phyloP scores from a whole-genome alignment of 306 rosid species.

The Inga laurina region DNA sequence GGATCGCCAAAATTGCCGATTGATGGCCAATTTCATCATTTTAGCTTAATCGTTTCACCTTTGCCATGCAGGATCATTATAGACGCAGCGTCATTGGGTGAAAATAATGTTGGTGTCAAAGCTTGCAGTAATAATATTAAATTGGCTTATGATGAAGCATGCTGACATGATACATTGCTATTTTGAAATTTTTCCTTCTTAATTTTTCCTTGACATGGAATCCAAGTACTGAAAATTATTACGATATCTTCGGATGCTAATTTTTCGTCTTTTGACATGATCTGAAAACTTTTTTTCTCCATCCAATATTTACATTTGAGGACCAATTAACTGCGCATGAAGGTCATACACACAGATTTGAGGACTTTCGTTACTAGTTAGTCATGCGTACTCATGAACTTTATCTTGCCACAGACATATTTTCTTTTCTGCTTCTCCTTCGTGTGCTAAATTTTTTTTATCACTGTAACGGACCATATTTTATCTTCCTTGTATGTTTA shows the following conservation, averaged over 20 bases:
- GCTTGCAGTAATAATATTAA: background rate
- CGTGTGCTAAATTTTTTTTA: background rate
- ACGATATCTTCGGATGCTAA: background rate
- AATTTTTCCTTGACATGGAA: background rate
- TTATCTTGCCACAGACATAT: background rate
- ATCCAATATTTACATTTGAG: background rate
- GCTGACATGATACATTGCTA: background rate
- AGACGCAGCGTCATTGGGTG: background rate
- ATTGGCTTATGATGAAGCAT: background rate
- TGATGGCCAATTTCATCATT: background rate
- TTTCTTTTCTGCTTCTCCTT: background rate
- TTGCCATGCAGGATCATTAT: background rate
- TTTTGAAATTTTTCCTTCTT: slow-evolving; percentile 1
- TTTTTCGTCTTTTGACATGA: background rate
- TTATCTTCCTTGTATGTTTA: background rate
- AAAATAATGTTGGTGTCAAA: background rate
- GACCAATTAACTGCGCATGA: background rate
- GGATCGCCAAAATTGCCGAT: background rate
- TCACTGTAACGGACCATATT: background rate
- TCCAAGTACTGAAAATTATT: background rate
- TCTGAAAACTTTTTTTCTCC: background rate
- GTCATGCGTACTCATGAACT: background rate
- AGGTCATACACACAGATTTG: background rate
- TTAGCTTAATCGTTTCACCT: background rate
- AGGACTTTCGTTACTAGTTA: background rate